Conservation (phyloP, 2,329 filamentous ascomycete species). For the Aspergillus glaucus region DNA sequence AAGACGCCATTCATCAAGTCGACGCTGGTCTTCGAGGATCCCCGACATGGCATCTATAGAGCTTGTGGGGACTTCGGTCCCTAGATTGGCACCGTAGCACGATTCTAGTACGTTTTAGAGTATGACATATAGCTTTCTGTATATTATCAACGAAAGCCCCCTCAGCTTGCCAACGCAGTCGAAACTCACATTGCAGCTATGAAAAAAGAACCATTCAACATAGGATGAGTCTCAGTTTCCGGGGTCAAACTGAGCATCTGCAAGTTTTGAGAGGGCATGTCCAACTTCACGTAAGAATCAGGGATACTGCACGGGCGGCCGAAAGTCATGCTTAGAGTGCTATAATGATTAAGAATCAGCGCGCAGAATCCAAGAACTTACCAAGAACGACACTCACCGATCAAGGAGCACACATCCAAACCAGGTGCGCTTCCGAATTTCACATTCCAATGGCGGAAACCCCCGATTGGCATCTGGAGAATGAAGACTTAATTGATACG, state of each 20-base stretch:
- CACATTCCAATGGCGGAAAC: constrained; percentile 33
- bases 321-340: constrained; percentile 48
- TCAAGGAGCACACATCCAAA: constrained; percentile 46
- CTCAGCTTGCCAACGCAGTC: neutral
- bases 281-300: constrained; percentile 38
- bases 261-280: constrained; percentile 23
- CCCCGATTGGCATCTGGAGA: constrained; percentile 15
- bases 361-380: neutral
- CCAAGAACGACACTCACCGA: constrained; percentile 21
- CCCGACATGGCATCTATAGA: no score
- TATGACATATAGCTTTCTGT: no score
- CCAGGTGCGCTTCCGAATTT: constrained; percentile 47
- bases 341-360: constrained; percentile 8
- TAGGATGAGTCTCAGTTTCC: constrained; percentile 8
- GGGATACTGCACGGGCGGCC: constrained; percentile 45
- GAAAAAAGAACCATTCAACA: constrained; percentile 11
- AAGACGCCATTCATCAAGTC: no score
- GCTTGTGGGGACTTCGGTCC: no score
- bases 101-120: no score
- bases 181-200: constrained; percentile 19
- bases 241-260: constrained; percentile 2
- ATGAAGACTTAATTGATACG: constrained; percentile 52
- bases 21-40: no score
- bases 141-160: no score
- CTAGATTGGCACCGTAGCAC: no score